Conservation (phyloP, 768 basidiomycete species). For the Pisolithus orientalis region DNA sequence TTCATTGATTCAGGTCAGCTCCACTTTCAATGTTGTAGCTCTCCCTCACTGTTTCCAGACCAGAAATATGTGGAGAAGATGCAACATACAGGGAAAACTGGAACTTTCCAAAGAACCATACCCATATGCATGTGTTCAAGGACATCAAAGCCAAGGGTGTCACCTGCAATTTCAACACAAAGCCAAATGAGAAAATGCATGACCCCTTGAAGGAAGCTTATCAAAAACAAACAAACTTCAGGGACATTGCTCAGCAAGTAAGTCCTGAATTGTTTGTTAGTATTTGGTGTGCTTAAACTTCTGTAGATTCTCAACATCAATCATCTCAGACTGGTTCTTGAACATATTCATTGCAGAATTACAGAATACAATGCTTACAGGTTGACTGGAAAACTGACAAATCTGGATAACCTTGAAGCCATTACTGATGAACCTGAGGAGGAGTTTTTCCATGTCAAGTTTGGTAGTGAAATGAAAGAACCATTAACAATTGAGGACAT, state of each 20-base stretch:
- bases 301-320: neutral
- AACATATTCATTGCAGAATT: neutral
- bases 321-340: neutral
- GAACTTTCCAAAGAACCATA: too few species aligned
- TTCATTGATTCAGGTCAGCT: slow-evolving; percentile 19
- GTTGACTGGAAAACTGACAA: neutral
- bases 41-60: too few species aligned
- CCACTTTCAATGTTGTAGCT: slow-evolving; percentile 1
- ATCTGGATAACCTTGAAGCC: too few species aligned
- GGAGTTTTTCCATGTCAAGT: too few species aligned
- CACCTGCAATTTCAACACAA: slow-evolving; percentile 25
- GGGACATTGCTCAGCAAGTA: slow-evolving; percentile 16
- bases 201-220: neutral
- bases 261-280: neutral
- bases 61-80: too few species aligned
- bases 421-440: too few species aligned
- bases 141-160: neutral
- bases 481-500: too few species aligned
- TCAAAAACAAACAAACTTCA: too few species aligned
- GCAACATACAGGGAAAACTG: too few species aligned
- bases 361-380: neutral
- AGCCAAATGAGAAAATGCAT: slow-evolving; percentile 27
- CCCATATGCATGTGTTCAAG: too few species aligned
- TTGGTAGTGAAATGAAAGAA: too few species aligned
- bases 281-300: neutral